A percentile compares a stretch with the other conserved stretches of the same genome.
phyloP scores from a whole-genome alignment of 208 protist species.

The Leishmania martiniquensis region DNA sequence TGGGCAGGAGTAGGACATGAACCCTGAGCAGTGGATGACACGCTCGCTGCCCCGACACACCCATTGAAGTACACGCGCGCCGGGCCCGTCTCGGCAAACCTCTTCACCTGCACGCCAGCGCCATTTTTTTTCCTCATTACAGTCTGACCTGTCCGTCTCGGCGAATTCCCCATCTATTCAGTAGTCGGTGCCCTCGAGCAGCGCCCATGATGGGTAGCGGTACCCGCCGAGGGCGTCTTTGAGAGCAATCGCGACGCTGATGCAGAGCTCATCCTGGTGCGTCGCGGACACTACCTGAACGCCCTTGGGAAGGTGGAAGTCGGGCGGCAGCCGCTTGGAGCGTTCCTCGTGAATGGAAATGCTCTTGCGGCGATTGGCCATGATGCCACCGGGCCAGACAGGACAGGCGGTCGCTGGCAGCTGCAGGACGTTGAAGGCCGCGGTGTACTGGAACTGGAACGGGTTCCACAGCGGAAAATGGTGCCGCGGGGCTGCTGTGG shows the following conservation, averaged over 20 bases:
- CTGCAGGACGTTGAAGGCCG: slow-evolving; percentile 87
- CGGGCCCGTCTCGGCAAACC: background rate
- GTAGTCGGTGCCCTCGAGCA: slow-evolving; percentile 53
- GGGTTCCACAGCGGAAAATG: slow-evolving; percentile 70
- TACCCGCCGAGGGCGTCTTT: slow-evolving; percentile 72
- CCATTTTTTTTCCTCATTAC: slow-evolving; percentile 1
- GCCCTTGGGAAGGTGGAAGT: slow-evolving; percentile 82
- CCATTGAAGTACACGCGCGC: background rate
- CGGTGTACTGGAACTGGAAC: slow-evolving; percentile 89
- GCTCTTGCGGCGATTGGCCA: slow-evolving; percentile 24
- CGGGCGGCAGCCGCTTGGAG: slow-evolving; percentile 32
- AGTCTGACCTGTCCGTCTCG: background rate
- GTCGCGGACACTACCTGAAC: slow-evolving; percentile 78
- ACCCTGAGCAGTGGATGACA: background rate
- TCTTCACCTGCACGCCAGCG: background rate
- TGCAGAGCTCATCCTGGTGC: slow-evolving; percentile 69
- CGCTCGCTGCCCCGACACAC: background rate
- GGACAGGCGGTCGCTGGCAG: slow-evolving; percentile 77
- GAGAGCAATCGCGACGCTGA: slow-evolving; percentile 70
- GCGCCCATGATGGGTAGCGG: slow-evolving; percentile 80
- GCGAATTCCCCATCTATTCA: background rate
- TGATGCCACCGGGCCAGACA: slow-evolving; percentile 58
- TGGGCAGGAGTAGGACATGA: background rate
- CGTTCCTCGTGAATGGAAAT: slow-evolving; percentile 35
- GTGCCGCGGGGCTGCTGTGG: slow-evolving; percentile 66